Evolutionary conservation across 495 filamentous ascomycete species (phyloP).

Genomic region (Penicillium turbatum): DNA sequence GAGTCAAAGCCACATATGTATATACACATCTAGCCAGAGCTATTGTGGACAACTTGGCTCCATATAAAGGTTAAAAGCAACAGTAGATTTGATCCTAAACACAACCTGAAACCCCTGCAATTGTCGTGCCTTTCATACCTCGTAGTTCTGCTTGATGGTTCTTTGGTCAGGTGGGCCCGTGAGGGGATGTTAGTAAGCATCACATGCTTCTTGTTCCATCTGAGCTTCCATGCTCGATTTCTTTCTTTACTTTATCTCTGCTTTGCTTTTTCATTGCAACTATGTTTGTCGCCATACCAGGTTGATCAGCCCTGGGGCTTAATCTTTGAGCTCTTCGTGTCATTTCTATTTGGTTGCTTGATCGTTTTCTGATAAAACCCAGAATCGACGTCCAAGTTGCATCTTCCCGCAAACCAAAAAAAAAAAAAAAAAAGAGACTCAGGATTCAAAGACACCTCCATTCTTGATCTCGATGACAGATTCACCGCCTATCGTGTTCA

Average conservation of each 20-base stretch:
- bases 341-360: not conserved
- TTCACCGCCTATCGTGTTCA: slow-evolving; percentile 66
- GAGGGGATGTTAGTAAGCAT: slow-evolving; percentile 3
- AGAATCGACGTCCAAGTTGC: not conserved
- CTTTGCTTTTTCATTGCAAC: not conserved
- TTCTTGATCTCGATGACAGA: slow-evolving; percentile 43
- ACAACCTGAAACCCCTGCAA: too few relatives aligned
- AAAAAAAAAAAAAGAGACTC: not conserved
- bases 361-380: not conserved
- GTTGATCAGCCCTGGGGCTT: not conserved
- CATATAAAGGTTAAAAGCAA: too few relatives aligned
- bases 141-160: too few relatives aligned
- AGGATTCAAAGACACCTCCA: not conserved
- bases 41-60: too few relatives aligned
- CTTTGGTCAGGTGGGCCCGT: not conserved
- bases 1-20: too few relatives aligned
- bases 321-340: not conserved
- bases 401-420: not conserved
- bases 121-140: too few relatives aligned
- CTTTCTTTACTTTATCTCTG: not conserved
- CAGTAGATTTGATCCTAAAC: too few relatives aligned
- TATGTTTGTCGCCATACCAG: not conserved
- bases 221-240: not conserved
- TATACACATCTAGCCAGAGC: too few relatives aligned
- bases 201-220: not conserved